A percentile compares a stretch with the other conserved stretches of the same genome.
Conservation (phyloP, 768 basidiomycete genomes). For the Agrocybe praecox region DNA sequence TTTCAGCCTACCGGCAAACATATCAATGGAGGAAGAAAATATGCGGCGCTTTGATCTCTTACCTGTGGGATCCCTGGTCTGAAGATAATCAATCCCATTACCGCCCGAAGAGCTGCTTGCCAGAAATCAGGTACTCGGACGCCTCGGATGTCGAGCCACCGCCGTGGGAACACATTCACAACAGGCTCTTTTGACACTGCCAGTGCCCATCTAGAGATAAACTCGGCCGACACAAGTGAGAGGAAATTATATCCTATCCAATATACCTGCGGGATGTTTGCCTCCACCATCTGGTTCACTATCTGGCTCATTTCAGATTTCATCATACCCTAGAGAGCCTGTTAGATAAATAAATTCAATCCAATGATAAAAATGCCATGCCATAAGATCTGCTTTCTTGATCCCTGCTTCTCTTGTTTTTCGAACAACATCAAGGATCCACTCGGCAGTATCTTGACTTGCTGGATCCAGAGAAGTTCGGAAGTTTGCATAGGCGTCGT, state of each 20-base stretch:
- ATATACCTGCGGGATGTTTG: constrained; percentile 57
- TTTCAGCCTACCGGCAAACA: constrained; percentile 50
- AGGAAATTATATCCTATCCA: constrained; percentile 66
- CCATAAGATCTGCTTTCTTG: constrained; percentile 37
- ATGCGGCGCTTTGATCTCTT: constrained; percentile 17
- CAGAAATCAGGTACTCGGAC: constrained; percentile 60
- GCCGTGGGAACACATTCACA: constrained; percentile 59
- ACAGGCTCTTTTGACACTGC: constrained; percentile 46
- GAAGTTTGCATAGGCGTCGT: constrained; percentile 38
- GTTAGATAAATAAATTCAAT: neutral
- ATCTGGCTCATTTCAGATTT: constrained; percentile 7
- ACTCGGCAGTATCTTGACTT: constrained; percentile 29
- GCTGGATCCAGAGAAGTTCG: constrained; percentile 26
- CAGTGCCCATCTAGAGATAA: constrained; percentile 59
- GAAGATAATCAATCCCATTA: constrained; percentile 65
- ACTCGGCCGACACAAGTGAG: constrained; percentile 57
- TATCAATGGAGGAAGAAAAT: constrained; percentile 3
- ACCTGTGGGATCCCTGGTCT: constrained; percentile 79
- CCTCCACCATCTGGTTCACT: constrained; percentile 39
- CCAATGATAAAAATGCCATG: constrained; percentile 31
- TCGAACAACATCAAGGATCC: constrained; percentile 38
- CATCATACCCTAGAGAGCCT: neutral
- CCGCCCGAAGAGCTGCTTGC: constrained; percentile 71
- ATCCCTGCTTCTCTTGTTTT: constrained; percentile 41
- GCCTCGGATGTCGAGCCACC: constrained; percentile 80